Percentiles rank a stretch among this genome's conserved stretches.
Conservation (phyloP, 768 basidiomycete species). For the Tylopilus sp. region DNA sequence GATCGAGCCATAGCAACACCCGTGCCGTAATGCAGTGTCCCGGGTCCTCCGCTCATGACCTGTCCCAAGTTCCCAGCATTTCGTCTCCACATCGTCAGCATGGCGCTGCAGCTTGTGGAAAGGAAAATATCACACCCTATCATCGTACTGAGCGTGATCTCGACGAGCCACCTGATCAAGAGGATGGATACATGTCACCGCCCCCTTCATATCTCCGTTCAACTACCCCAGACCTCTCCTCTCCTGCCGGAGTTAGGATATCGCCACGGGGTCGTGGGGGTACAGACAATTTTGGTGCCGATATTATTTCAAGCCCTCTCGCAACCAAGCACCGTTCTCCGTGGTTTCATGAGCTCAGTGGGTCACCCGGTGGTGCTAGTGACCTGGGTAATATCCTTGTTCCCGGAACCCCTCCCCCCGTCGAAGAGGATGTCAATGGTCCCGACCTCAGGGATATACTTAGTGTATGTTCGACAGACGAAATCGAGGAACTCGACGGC, state of each 20-base stretch:
- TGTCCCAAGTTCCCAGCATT: conserved; percentile 32
- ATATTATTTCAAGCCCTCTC: conserved; percentile 36
- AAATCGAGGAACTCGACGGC: conserved; percentile 38
- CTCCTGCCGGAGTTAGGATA: conserved; percentile 42
- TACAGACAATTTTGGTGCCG: conserved; percentile 47
- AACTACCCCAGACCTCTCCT: conserved; percentile 62
- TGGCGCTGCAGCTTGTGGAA: conserved; percentile 37
- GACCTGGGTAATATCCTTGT: conserved; percentile 24
- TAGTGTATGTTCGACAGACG: conserved; percentile 41
- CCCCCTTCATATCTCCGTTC: conserved; percentile 46
- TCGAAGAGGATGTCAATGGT: conserved; percentile 21
- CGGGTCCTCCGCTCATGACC: conserved; percentile 2
- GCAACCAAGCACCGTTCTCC: conserved; percentile 20
- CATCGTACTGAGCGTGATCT: conserved; percentile 40
- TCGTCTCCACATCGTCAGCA: conserved; percentile 38
- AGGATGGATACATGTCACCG: conserved; percentile 83
- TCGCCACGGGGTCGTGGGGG: conserved; percentile 7
- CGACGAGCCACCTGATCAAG: conserved; percentile 49
- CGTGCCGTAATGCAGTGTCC: conserved; percentile 14
- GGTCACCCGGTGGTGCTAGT: background rate
- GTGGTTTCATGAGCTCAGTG: conserved; percentile 3
- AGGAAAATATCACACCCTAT: conserved; percentile 39
- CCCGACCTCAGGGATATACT: conserved; percentile 47
- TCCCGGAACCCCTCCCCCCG: conserved; percentile 27
- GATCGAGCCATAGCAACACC: conserved; percentile 15